phyloP scores from a whole-genome alignment of 1,284 basidiomycete genomes.

The Fomitopsis palustris region DNA sequence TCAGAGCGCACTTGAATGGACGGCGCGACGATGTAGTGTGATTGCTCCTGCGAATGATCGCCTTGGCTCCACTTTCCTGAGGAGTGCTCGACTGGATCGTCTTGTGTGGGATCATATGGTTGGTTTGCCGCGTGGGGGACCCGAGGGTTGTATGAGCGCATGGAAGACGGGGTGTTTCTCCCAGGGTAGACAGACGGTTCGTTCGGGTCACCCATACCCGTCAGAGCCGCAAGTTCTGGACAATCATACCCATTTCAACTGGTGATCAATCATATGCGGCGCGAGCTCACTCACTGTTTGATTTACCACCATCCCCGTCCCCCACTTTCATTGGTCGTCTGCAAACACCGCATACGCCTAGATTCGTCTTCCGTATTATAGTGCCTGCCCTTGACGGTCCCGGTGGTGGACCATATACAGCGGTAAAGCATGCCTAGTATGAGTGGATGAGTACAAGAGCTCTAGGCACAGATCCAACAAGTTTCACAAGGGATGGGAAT shows the following conservation, averaged over 20 bases:
- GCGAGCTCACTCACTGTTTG: conserved; percentile 69
- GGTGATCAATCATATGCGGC: background rate
- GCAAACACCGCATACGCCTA: conserved; percentile 96
- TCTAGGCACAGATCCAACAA: background rate
- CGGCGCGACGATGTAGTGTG: conserved; percentile 78
- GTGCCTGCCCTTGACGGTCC: conserved; percentile 45
- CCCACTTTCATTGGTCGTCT: conserved; percentile 92
- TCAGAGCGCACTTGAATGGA: conserved; percentile 88
- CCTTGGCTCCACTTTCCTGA: conserved; percentile 46
- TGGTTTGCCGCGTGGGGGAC: conserved; percentile 42
- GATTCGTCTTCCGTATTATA: conserved; percentile 66
- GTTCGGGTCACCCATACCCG: conserved; percentile 76
- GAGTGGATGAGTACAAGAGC: background rate
- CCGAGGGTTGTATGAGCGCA: conserved; percentile 29
- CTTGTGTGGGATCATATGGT: conserved; percentile 65
- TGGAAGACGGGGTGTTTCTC: conserved; percentile 50
- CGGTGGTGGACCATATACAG: conserved; percentile 89
- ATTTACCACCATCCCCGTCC: conserved; percentile 77
- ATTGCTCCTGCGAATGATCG: conserved; percentile 39
- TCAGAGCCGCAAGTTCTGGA: conserved; percentile 81
- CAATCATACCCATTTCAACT: background rate
- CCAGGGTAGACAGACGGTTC: conserved; percentile 60
- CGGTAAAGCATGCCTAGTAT: conserved; percentile 85
- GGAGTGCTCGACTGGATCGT: conserved; percentile 73
- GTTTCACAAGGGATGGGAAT: background rate